Percentiles rank a stretch among this genome's conserved stretches.
These are phyloP conservation scores for Elaeagnus macrophylla DNA, from an alignment of 306 rosid genomes.

Conservation along the genomic window DNA sequence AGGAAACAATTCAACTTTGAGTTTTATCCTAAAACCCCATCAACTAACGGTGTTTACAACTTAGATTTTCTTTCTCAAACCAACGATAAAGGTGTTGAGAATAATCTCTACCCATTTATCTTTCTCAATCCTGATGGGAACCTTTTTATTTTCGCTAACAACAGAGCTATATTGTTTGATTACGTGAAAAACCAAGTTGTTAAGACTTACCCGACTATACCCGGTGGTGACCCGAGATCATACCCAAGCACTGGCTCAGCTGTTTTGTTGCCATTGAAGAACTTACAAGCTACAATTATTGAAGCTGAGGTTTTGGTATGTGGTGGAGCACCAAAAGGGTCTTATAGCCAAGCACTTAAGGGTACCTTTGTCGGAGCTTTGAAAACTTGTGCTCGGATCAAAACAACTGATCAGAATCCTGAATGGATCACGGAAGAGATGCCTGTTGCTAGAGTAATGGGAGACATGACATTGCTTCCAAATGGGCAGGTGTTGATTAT, in stretches of 20 bases:
- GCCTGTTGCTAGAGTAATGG: conserved; percentile 47
- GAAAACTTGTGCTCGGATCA: conserved; percentile 41
- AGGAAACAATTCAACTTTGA: neutral
- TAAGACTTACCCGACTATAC: neutral
- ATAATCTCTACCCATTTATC: neutral
- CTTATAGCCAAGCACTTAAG: neutral
- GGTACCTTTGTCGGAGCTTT: conserved; percentile 22
- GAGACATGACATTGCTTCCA: conserved; percentile 49
- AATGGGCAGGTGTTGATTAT: conserved; percentile 40
- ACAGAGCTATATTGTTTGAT: neutral
- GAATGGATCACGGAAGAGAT: conserved; percentile 46
- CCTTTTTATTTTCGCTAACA: neutral
- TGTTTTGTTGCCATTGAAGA: neutral
- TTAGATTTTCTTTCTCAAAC: neutral
- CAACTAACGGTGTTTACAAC: neutral
- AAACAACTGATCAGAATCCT: conserved; percentile 38
- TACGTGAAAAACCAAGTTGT: neutral
- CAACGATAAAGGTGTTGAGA: neutral
- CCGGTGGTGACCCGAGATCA: neutral
- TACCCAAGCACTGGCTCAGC: neutral
- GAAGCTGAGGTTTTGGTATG: conserved; percentile 50
- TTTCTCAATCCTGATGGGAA: neutral
- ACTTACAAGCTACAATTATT: neutral
- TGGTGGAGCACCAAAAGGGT: conserved; percentile 50
- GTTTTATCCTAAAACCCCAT: neutral